These are phyloP conservation scores for Eucalyptus polybractea DNA, from an alignment of 345 rosid species.

Conservation along the genomic window DNA sequence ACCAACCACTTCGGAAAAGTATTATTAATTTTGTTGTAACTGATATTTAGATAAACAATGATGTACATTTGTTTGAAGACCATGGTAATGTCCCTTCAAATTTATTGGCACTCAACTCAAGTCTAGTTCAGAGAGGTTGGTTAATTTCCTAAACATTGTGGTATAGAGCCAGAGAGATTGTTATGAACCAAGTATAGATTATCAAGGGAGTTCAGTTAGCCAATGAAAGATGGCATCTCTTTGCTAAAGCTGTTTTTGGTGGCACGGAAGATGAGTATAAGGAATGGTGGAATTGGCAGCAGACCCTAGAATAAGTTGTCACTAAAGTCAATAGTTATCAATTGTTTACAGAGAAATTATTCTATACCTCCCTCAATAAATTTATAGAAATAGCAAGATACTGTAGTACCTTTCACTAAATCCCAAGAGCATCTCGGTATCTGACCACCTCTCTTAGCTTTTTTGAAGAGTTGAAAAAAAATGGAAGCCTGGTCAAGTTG, in stretches of 20 bases:
- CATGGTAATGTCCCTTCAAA: background rate
- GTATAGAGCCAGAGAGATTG: conserved; percentile 2
- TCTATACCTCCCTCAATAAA: background rate
- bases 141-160: background rate
- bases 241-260: background rate
- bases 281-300: background rate
- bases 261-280: background rate
- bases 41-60: background rate
- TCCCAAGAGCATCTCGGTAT: background rate
- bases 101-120: background rate
- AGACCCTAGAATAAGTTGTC: background rate
- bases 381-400: background rate
- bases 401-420: background rate
- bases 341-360: background rate
- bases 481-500: background rate
- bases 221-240: background rate
- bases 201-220: background rate
- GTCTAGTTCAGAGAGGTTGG: background rate
- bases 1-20: conserved; percentile 5
- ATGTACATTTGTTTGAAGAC: background rate
- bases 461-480: background rate
- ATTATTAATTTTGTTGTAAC: conserved; percentile 2
- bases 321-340: background rate
- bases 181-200: background rate
- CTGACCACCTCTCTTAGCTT: background rate